Base-by-base conservation (phyloP, 139 green algal genomes). In the Yamagishiella unicocca region DNA sequence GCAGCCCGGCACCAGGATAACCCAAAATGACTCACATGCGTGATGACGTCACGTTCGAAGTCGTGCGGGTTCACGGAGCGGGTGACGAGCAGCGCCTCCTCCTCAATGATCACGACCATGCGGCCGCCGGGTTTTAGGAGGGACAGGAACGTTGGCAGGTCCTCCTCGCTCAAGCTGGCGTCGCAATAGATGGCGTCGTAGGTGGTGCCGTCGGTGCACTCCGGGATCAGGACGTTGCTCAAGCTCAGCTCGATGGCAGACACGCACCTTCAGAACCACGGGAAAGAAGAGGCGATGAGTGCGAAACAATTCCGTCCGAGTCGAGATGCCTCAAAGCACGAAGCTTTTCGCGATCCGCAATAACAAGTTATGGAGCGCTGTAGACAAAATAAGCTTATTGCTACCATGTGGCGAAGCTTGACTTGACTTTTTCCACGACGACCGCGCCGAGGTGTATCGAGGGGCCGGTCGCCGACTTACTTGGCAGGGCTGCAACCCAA, bases 171-270 rank as follows among this genome's bases (percentile, higher is more conserved):
- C 33, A 95, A 35, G 22, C 58, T 80, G 66, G 87, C 91, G 62
- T 95, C 92, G 73, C 92, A 94, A 86, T 93, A 95, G 58, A 95
- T 72, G 37, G 87, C 86, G 67, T 95, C 89, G 73, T 91, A 95
- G 31, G 86, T 90, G 27, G 82, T 43, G 58, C 90, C 90, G 40
- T 93, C 85, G 12, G 89, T 95, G 89, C 90, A 94, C 85, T 95
- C 92, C 19, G 92, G 92, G 43, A 95, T 90, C 12, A 95, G 89
- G 31, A 95, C 92, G 83, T 94, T 94, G 70, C 74, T 85, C 4
- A 93, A 81, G 25, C 42, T 70, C 27, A 93, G 81, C 64, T 91
- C 80, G 9, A 89, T 72, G 10, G 79, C 66, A 37, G 58, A 50
- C 5, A 91, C 40, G 81, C 71, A 88, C 70, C 53, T 82, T 17